Evolutionary conservation across 305 asterid species (phyloP), one percentile per base, ranked within the genome.

Genomic region (Caryopteris hybrid): DNA sequence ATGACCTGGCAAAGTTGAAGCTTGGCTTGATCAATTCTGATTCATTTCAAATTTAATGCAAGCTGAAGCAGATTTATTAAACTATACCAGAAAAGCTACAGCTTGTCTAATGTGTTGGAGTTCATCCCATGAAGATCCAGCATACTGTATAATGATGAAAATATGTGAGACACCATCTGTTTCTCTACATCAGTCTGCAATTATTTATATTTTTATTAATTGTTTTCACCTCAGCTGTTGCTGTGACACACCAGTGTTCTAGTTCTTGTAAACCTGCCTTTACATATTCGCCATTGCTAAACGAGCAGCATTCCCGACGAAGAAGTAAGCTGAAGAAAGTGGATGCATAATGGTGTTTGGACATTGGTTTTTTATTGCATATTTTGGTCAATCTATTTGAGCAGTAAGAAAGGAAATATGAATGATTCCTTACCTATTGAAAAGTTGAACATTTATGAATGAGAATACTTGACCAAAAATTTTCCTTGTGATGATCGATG

Each of bases 291-390:
- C 98, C 97, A 33, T 92, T 90, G 89, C 96, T 92, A 78, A 90
- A 88, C 66, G 98, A 92, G 84, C 98, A 92, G 84, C 98, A 92
- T 62, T 92, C 98, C 66, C 98, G 90, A 18, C 97, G 92, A 45
- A 90, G 97, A 79, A 92, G 76, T 76, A 92, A 83, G 84, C 98
- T 90, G 86, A 56, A 51, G 31, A 66, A 66, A 71, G 67, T 58
- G 51, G 69, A 70, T 34, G 55, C 34, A 46, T 16, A 62, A 46
- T 4, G 68, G 66, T 66, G 21, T 57, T 70, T 42, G 13, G 73
- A 61, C 47, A 33, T 61, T 66, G 46, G 55, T 72, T 46, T 51
- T 23, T 20, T 43, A 64, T 7, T 66, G 52, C 66, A 57, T 54
- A 61, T 41, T 51, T 54, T 18, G 39, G 55, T 78, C 39, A 63